Base-by-base conservation (phyloP, 495 filamentous ascomycete species). In the Eremomyces bilateralis region DNA sequence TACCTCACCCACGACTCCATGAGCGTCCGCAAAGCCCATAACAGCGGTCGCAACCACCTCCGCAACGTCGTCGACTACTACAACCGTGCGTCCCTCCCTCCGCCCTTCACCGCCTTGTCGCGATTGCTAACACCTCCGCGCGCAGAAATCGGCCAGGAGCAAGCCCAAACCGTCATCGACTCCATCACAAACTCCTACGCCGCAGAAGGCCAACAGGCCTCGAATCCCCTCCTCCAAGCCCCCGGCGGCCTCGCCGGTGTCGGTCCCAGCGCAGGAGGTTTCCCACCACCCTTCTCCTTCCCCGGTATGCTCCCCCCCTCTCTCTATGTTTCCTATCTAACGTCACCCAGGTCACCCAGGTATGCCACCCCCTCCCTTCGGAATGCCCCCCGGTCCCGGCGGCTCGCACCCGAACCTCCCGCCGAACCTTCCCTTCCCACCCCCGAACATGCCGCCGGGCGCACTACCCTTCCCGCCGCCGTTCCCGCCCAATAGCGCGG, bases 1-100 rank as follows among this genome's bases (percentile, higher is more conserved):
- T 97, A 97, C 66, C 78, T 97, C 44, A 97, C 90, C 38, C 88
- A 97, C 65, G 90, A 97, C 71, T 91, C 80, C 11, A 97, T 95
- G 84, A 91, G 80, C 61, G 88, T 97, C 50, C 80, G 88, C 49
- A 94, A 94, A 60, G 88, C 88, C 12, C 88, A 97, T 58, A 97
- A 97, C 63, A 77, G 69, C 47, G 88, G 88, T 39, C 70, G 85
- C 31, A 97, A 97, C 58, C 88, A 97, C 50, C 63, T 95, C 32
- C 77, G 90, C 41, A 97, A 97, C 53, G 88, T 97, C 10, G 70
- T 93, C 45, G 83, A 93, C 42, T 99, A 99, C 61, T 99, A 99
- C 58, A 83, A 94, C 60, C 80, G 81, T 88, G 24, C 24, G 6
- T 27, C 24, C 6, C 24, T 27, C 13, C 8, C 8, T 13, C 13